Evolutionary conservation across 2,329 filamentous ascomycete species (phyloP), one percentile per base, ranked within the genome.

Genomic region (Zalaria sp.): DNA sequence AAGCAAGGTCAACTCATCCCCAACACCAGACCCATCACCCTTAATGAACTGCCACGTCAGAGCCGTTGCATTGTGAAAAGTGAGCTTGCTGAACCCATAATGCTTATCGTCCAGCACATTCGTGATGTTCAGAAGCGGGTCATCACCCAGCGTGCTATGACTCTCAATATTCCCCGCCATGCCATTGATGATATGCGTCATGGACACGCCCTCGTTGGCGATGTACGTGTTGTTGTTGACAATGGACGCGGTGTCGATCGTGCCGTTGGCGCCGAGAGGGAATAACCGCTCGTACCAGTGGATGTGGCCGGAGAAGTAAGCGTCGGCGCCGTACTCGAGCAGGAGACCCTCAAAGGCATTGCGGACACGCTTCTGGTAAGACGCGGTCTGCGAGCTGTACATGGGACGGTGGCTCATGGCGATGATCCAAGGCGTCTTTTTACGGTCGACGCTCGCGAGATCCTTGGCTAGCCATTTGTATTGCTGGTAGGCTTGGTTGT

Each of bases 141-240:
- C 57, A 3, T 44, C 44, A 39, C 50, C 49, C 9, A 71, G 52
- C 2, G 55, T 59, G 46, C 57, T 63, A 54, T 72, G 69, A 43
- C 62, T 66, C 48, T 72, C 69, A 35, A 72, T 63, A 46, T 72
- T 72, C 25, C 69, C 69, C 3, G 69, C 69, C 59, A 68, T 67
- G n/a, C 69, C 69, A 50, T 72, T 72, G 53, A 68, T 58, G 29
- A 73, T 57, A 44, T 71, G 67, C 2, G 66, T 68, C 45, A 72
- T 65, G 11, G 66, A 69, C 25, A 56, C 58, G 37, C 69, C 68
- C 1, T 65, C 57, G 47, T 69, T 70, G 41, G 63, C 62, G 37
- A 51, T 48, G 55, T 70, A 72, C 6, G 67, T 72, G 52, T 68
- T 60, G 46, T 69, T 66, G 53, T 69, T 58, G 39, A 68, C 44